Base-by-base conservation (phyloP, 106 monocot genomes). In the Amphibolis antarctica region DNA sequence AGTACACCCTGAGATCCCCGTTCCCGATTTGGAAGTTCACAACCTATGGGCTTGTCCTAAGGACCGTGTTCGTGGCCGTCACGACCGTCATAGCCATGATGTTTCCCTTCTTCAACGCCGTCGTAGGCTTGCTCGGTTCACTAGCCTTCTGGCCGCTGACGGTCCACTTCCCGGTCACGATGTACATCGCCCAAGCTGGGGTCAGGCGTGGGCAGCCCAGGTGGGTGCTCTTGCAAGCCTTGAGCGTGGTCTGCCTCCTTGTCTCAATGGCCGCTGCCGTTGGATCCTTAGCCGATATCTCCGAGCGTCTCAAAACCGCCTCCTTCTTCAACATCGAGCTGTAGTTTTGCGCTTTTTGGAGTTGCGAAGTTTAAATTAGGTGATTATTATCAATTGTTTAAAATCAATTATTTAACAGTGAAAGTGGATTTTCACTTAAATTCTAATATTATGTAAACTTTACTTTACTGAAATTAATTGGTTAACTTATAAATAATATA, bases 51-150 rank as follows among this genome's bases (percentile, higher is more conserved):
- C 55, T 88, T 18, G n/a, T 84, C 10, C 42, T 84, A 0, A 75
- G 88, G 21, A 73, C 88, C 1, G 55, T 61, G 42, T 78, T 83
- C 20, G 83, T 88, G 30, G 51, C 73, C 26, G 13, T 83, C 21
- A 83, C 83, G 1, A 88, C 88, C 1, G 12, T 81, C 28, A 71
- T 81, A 17, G 78, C 81, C 4, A 78, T 81, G 63, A 66, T 84
- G 75, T 70, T 88, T n/a, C 88, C 88, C 0, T 84, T 88, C 81
- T 84, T 88, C 76, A 88, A 88, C 28, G 88, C 84, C 1, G 56
- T 88, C n/a, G 65, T 88, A 0, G 81, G 84, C 0, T 60, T 88
- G 55, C 83, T 88, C 0, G 88, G 84, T 6, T 44, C 88, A 0
- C 9, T 88, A 4, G 75, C 88, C n/a, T 88, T 88, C 62, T 84